Base-by-base conservation (phyloP, 2,329 filamentous ascomycete species). In the Ceratocystis cacaofunesta region DNA sequence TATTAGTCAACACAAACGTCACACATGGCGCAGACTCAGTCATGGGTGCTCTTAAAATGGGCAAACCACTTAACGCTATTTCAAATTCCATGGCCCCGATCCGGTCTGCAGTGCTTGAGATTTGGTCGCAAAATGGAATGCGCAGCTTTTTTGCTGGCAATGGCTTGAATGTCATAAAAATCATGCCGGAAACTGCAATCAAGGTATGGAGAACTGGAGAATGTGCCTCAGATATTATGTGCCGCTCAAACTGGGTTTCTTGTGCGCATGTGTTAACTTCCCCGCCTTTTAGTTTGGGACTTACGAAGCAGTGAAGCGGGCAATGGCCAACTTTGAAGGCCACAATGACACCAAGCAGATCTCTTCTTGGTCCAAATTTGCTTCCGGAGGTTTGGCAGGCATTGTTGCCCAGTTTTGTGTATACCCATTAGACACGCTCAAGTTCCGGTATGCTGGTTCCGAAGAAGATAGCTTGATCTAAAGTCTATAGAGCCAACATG, bases 161-260 rank as follows among this genome's bases (percentile, higher is more conserved):
- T 72, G 94, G 94, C 2, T 79, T 99, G 70, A 99, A 99, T 71
- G 91, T 99, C 2, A 76, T 96, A 72, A 99, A 99, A 75, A 94
- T 99, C 68, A 96, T 97, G 90, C 94, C 94, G 0, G 94, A 99
- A 77, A 96, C 92, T 32, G 92, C 94, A 30, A 96, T 99, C 73
- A 95, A 96, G 71, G 78, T 79, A 62, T 28, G 63, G 22, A 22
- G 19, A 46, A 19, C 28, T 60, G 22, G 15, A 8, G 5, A n/a
- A 32, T 22, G 2, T 17, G 50, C 28, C 28, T 30, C 5, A 6
- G 19, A 41, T 41, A 41, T 41, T 15, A 41, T 3, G 3, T 41
- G 10, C 36, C 36, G 12, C 10, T 15, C 10, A 41, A 41, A 12
- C 10, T 41, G 36, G 3, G 3, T 58, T 25, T 22, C 10, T 43